Evolutionary conservation across 768 basidiomycete species (phyloP).

Genomic region (Pleurotus eryngii): DNA sequence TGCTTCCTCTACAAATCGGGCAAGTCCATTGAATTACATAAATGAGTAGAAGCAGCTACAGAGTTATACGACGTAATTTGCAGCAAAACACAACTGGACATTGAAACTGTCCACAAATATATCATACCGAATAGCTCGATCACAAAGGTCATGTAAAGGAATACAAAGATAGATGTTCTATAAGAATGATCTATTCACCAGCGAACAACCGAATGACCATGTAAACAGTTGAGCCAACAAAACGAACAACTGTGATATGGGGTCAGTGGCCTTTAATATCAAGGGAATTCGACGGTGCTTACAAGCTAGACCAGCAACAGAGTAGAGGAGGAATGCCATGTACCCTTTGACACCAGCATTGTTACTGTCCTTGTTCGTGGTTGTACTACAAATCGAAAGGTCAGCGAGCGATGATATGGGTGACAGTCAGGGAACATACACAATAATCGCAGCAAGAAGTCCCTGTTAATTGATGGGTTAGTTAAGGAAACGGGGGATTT

Average conservation of each 20-base stretch:
- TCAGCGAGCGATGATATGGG: background rate
- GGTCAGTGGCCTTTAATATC: background rate
- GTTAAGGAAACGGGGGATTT: background rate
- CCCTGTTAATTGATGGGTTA: constrained; percentile 36
- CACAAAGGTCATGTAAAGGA: background rate
- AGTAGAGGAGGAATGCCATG: constrained; percentile 85
- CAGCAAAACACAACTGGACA: too few relatives aligned
- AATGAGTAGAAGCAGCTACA: too few relatives aligned
- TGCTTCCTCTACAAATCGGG: too few relatives aligned
- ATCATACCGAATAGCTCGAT: too few relatives aligned
- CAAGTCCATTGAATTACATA: too few relatives aligned
- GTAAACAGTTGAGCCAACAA: constrained; percentile 77
- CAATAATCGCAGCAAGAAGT: constrained; percentile 70
- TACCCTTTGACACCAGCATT: constrained; percentile 71
- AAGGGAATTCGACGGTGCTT: constrained; percentile 29
- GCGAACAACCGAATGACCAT: constrained; percentile 86
- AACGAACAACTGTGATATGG: constrained; percentile 64
- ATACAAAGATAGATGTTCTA: background rate
- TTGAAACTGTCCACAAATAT: too few relatives aligned
- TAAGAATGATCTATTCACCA: constrained; percentile 59
- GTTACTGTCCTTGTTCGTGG: constrained; percentile 39
- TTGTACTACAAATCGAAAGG: background rate
- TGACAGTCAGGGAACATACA: constrained; percentile 41
- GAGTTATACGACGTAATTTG: too few relatives aligned
- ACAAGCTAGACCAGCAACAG: constrained; percentile 87